These are phyloP conservation scores for Dioscorea alata DNA, from an alignment of 106 monocot genomes.

Conservation along the genomic window DNA sequence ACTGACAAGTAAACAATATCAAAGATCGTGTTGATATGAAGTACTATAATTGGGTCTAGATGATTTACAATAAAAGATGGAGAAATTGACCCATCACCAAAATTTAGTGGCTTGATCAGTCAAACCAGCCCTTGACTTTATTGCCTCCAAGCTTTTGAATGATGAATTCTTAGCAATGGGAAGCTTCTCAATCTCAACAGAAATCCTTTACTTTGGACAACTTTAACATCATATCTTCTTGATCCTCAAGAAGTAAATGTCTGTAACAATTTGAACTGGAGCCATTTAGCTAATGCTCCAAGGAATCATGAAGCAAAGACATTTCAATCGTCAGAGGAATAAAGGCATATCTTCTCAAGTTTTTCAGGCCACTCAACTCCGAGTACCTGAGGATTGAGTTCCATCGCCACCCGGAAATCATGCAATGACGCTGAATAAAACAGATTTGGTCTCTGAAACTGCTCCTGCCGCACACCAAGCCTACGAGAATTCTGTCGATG, in stretches of 20 bases:
- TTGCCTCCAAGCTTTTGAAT: neutral
- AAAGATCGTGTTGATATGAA: neutral
- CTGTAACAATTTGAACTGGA: neutral
- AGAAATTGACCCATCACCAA: neutral
- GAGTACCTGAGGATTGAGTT: conserved; percentile 60
- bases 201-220: neutral
- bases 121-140: neutral
- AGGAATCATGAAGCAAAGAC: neutral
- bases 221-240: neutral
- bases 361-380: conserved; percentile 54
- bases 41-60: neutral
- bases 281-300: neutral
- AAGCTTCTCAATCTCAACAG: neutral
- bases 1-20: neutral
- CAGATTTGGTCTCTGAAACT: conserved; percentile 21
- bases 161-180: neutral
- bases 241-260: neutral
- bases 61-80: neutral
- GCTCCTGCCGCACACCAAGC: conserved; percentile 20
- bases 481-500: neutral
- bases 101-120: neutral
- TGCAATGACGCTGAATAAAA: conserved; percentile 25
- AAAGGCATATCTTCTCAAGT: conserved; percentile 60
- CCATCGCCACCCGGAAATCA: conserved; percentile 56
- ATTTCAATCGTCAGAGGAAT: conserved; percentile 16